Conservation (phyloP, 169 alveolate genomes). For the Eimeria praecox region DNA sequence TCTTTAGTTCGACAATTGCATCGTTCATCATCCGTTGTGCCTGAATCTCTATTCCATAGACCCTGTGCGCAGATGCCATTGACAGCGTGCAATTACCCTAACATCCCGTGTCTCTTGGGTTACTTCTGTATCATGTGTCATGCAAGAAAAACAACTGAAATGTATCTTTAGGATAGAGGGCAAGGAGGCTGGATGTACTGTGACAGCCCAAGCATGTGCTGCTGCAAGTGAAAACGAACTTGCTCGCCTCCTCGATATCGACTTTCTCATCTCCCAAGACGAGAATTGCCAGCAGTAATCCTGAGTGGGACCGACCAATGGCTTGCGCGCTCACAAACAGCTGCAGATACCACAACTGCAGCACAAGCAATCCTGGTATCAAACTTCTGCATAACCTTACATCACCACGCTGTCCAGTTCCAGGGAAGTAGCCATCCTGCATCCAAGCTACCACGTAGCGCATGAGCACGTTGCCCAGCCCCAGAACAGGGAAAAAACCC, state of each 20-base stretch:
- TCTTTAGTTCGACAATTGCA: conserved; percentile 73
- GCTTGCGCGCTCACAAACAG: conserved; percentile 65
- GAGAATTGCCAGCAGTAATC: conserved; percentile 67
- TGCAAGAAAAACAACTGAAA: background rate
- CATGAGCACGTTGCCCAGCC: background rate
- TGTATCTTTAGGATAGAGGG: background rate
- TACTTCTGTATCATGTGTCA: background rate
- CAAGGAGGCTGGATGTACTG: background rate
- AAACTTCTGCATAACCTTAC: background rate
- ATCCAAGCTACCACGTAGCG: background rate
- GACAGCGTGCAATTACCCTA: background rate
- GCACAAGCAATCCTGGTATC: background rate
- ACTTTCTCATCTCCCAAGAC: conserved; percentile 78
- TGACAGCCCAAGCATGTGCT: background rate
- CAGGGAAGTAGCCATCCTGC: background rate
- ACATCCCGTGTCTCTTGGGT: background rate
- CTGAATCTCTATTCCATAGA: conserved; percentile 78
- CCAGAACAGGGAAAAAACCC: background rate
- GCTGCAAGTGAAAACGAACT: conserved; percentile 31
- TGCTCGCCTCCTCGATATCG: conserved; percentile 80
- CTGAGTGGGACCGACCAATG: conserved; percentile 34
- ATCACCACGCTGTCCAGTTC: background rate
- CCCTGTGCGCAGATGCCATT: conserved; percentile 22
- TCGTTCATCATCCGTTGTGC: conserved; percentile 76
- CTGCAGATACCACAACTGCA: conserved; percentile 58